Conservation (phyloP, 805 yeast species). For the Cyberlindnera subsufficiens region DNA sequence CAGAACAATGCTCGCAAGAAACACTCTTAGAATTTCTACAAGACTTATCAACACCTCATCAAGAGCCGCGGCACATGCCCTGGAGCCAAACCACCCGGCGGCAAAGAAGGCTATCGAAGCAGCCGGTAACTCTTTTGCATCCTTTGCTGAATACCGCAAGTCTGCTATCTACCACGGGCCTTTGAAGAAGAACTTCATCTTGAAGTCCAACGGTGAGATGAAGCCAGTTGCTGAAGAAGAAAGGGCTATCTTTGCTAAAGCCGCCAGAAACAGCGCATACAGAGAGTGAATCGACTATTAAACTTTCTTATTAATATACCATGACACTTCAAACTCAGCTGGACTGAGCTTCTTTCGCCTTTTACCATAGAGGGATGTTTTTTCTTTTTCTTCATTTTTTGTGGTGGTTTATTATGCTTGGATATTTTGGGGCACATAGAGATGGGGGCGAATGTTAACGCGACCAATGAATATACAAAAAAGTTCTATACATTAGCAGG, state of each 20-base stretch:
- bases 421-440: background rate
- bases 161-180: slow-evolving; percentile 34
- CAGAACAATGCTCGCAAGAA: slow-evolving; percentile 8
- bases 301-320: background rate
- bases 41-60: slow-evolving; percentile 16
- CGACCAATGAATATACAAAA: no score
- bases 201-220: slow-evolving; percentile 4
- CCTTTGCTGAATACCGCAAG: slow-evolving; percentile 33
- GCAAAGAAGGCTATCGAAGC: slow-evolving; percentile 2
- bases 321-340: no score
- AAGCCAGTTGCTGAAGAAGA: slow-evolving; percentile 17
- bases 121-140: slow-evolving; percentile 29
- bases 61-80: slow-evolving; percentile 17
- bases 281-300: slow-evolving; percentile 8
- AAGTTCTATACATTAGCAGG: no score
- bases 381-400: no score
- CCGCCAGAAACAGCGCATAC: slow-evolving; percentile 20
- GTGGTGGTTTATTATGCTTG: background rate
- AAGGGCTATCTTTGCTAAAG: slow-evolving; percentile 15
- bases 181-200: slow-evolving; percentile 19
- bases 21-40: background rate
- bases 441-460: background rate
- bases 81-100: slow-evolving; percentile 7
- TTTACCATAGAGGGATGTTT: no score
- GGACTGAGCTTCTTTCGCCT: no score